Evolutionary conservation across 176 grass and related monocot species (phyloP).

Genomic region (Cenchrus fungigraminus): DNA sequence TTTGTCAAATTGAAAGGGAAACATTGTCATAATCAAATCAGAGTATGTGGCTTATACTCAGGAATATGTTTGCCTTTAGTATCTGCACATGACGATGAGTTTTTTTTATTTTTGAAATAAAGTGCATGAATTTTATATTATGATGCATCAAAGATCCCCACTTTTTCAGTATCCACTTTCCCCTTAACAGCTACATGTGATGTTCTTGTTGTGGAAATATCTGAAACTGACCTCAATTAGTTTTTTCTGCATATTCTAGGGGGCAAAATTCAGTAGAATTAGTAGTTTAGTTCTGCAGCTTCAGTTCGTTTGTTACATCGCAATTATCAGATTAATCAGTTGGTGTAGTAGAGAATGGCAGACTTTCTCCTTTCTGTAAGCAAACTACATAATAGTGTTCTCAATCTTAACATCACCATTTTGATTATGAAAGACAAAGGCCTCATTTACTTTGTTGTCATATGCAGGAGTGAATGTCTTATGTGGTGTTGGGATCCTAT

Average conservation of each 20-base stretch:
- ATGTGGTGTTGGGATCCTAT: constrained; percentile 91
- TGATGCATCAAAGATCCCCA: not conserved
- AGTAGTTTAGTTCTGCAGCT: not conserved
- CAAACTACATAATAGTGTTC: not conserved
- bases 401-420: not conserved
- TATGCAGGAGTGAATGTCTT: constrained; percentile 84
- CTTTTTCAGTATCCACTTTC: not conserved
- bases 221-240: not conserved
- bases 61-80: not conserved
- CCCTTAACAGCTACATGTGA: not conserved
- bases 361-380: not conserved
- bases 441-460: not conserved
- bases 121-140: not conserved
- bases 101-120: too few species aligned
- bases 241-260: not conserved
- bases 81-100: not conserved
- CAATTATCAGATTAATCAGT: not conserved
- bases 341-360: not conserved
- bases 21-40: constrained; percentile 32
- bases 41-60: not conserved
- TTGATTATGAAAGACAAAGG: not conserved
- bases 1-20: constrained; percentile 24
- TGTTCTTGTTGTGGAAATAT: not conserved
- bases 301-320: not conserved
- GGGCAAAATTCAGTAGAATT: not conserved